These are phyloP conservation scores for Beauveria scarabaeidicola DNA, from an alignment of 2,329 filamentous ascomycete genomes.

Conservation along the genomic window DNA sequence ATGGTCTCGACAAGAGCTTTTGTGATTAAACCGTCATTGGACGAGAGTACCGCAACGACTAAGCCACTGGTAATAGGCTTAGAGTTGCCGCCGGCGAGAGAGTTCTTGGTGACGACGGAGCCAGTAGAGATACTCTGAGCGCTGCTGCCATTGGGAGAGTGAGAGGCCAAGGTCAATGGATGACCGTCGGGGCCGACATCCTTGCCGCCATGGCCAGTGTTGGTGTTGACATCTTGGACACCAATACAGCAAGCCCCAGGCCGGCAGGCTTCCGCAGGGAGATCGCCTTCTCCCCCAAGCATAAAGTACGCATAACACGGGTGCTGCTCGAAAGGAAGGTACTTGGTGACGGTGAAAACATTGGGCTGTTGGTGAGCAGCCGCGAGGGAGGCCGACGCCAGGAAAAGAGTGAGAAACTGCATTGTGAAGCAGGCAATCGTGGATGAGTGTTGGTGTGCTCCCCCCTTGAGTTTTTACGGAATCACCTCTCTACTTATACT, in stretches of 20 bases:
- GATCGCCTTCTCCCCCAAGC: background rate
- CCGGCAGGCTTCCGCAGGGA: background rate
- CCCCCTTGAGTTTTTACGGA: background rate
- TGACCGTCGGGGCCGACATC: background rate
- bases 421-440: background rate
- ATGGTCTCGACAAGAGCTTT: background rate
- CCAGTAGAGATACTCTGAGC: background rate
- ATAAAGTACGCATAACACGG: background rate
- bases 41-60: background rate
- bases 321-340: conserved; percentile 10
- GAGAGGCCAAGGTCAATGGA: background rate
- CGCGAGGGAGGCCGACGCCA: background rate
- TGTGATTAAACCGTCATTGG: background rate
- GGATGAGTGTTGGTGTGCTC: background rate
- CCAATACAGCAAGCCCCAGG: conserved; percentile 3
- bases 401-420: background rate
- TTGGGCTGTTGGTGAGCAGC: background rate
- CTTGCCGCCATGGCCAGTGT: background rate
- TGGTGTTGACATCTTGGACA: background rate
- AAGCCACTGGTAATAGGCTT: background rate
- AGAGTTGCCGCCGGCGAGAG: background rate
- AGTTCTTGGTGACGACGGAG: background rate
- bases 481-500: background rate
- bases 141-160: background rate
- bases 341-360: conserved; percentile 3